Base-by-base conservation (phyloP, 2,329 filamentous ascomycete genomes). In the Colletotrichum tropicicola region DNA sequence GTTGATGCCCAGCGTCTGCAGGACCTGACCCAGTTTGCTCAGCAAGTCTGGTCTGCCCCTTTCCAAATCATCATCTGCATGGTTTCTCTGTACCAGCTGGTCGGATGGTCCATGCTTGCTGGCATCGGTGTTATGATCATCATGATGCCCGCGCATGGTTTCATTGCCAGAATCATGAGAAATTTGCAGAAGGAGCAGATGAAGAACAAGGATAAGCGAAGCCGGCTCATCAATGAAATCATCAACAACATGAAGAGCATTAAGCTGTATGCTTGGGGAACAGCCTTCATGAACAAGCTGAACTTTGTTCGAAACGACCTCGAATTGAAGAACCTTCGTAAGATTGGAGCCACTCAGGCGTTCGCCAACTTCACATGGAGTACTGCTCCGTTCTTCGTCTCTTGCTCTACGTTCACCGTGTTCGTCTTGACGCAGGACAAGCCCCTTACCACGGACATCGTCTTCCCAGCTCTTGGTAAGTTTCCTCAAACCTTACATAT, bases 241-340 rank as follows among this genome's bases (percentile, higher is more conserved):
- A 84, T 99, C 74, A 98, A 97, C 84, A 98, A 98, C 80, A 99
- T 99, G 92, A 99, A 99, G 83, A 97, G 94, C 75, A 96, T 99
- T 83, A 99, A 99, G 82, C 87, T 99, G 19, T 99, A 98, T 76
- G 96, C 96, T 28, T 99, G 96, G 96, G 95, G 94, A 30, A 91
- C 91, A 28, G 95, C 96, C 13, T 99, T 99, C 75, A 97, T 98
- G 90, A 96, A 94, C 79, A 97, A 97, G 80, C 88, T 99, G 64
- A 98, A 96, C 80, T 92, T 92, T 76, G 94, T 99, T 66, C 90
- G 96, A 78, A 99, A 99, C 79, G 96, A 99, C 73, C 88, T 93
- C 72, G 96, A 99, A 79, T 83, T 99, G 59, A 96, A 96, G 82
- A 99, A 97, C 25, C 85, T 99, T 60, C 91, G 96, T 68, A 98